Base-by-base conservation (phyloP, 1,284 basidiomycete species). In the Tylopilus orsonianus region DNA sequence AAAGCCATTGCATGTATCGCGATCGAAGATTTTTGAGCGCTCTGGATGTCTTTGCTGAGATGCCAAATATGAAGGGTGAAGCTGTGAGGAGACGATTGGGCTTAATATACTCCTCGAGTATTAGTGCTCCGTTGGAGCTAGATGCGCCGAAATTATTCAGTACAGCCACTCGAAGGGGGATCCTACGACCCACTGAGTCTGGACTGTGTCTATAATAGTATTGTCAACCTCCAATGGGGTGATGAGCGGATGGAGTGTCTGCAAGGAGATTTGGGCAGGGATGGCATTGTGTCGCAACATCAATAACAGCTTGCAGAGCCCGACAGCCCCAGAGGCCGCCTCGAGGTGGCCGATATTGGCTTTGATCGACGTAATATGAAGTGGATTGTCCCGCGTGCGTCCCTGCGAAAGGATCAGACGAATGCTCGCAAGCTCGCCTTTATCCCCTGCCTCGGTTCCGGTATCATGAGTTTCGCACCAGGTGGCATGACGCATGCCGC, bases 131-230 rank as follows among this genome's bases (percentile, higher is more conserved):
- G 50, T 88, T 89, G 8, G 85, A 86, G 0, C 86, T 86, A 19
- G 85, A 74, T 0, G 85, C 85, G 16, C 86, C 86, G 55, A 87
- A 89, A 56, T 87, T 89, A 56, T 85, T 87, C 41, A 88, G 68
- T 16, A 87, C 56, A 1, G 83, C 84, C 4, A 81, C 55, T 5
- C 83, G 73, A 10, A 65, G 61, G 3, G 57, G 12, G 69, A 59
- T 9, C 14, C 45, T 8, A 37, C 4, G 9, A 44, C 38, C 84
- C 85, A 87, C 2, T 67, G 57, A 0, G 61, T 56, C 0, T 67
- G 52, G 12, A 56, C 47, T 0, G 66, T 75, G 53, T 77, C 68
- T 46, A 88, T 85, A 26, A 73, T 44, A 1, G 72, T 78, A 32
- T 77, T 67, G 56, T 85, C 81, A 1, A 56, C 49, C 8, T 71